These are phyloP conservation scores for Geotrichum candidum DNA, from an alignment of 1,139 yeast genomes.

Conservation along the genomic window DNA sequence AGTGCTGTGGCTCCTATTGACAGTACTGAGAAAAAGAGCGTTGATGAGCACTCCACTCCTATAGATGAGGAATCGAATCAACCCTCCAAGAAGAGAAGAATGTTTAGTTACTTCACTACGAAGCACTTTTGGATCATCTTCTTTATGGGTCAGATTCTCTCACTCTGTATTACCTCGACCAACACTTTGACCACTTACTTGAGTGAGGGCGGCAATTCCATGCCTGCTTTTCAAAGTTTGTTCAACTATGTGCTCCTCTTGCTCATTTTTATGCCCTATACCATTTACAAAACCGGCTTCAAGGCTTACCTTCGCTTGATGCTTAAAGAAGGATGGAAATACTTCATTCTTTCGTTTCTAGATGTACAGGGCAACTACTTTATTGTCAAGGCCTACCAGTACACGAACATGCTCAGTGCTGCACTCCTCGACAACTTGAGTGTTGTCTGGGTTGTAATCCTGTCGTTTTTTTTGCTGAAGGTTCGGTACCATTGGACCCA, in stretches of 20 bases:
- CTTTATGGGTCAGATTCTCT: conserved; percentile 39
- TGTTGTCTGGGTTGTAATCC: conserved; percentile 40
- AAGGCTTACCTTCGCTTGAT: conserved; percentile 32
- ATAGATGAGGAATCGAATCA: not conserved
- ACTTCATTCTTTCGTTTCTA: conserved; percentile 26
- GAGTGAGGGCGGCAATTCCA: conserved; percentile 36
- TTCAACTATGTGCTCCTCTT: conserved; percentile 38
- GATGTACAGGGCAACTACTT: conserved; percentile 44
- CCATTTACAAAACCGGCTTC: conserved; percentile 37
- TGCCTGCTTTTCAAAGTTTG: conserved; percentile 43
- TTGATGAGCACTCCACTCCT: not conserved
- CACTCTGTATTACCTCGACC: conserved; percentile 40
- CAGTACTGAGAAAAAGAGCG: not conserved
- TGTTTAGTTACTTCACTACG: conserved; percentile 34
- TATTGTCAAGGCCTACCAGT: conserved; percentile 41
- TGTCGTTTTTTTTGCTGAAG: conserved; percentile 38
- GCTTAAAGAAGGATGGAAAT: conserved; percentile 40
- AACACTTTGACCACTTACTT: conserved; percentile 40
- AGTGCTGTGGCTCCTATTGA: not conserved
- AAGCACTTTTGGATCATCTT: conserved; percentile 40
- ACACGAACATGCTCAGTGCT: conserved; percentile 41
- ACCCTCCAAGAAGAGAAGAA: not conserved
- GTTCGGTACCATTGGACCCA: conserved; percentile 45
- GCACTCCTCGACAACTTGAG: conserved; percentile 42
- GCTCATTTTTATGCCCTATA: conserved; percentile 38